Evolutionary conservation across 306 rosid genomes (phyloP), one percentile per base, ranked within the genome.

Genomic region (Coriaria nepalensis): DNA sequence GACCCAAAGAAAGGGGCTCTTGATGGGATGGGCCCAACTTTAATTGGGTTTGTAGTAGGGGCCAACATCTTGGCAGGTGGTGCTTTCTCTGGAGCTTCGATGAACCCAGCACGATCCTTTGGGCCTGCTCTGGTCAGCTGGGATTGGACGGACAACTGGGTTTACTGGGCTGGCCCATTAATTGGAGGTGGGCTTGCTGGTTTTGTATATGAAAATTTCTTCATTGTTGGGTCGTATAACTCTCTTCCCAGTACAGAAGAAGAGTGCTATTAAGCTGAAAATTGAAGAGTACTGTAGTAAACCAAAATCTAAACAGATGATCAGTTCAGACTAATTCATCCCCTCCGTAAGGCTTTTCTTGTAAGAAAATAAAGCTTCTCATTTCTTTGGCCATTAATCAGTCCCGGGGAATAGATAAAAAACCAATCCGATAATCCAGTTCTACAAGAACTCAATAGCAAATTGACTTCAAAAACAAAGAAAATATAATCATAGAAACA

Each of bases 81-180:
- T 35, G 65, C 86, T 6, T 88, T 76, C 42, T 83, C 86, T 0
- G 86, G 86, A 0, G 90, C 78, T 13, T 81, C 97, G 0, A 88
- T 88, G 90, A 88, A 88, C 74, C 95, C 95, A 0, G 93, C 93
- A 5, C 66, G 97, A 5, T 78, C 95, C 4, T 88, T 88, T 53
- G 97, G 97, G 45, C 93, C 95, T 7, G 93, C 97, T 40, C 67
- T 88, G 75, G 87, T 79, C 4, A 53, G 72, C 48, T 73, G 93
- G 40, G 57, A 74, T 43, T 88, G 93, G 95, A 84, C 95, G 0
- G 78, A 88, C 48, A 86, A 88, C 11, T 88, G 93, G 97, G 82
- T 88, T 42, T 84, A 88, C 53, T 88, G 97, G 93, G 86, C 81
- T 43, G 93, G 97, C 5, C 97, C 96, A n/a, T 82, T 84, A 7